These are phyloP conservation scores for Paramyrothecium sp. DNA, from an alignment of 2,329 filamentous ascomycete genomes.

Conservation along the genomic window DNA sequence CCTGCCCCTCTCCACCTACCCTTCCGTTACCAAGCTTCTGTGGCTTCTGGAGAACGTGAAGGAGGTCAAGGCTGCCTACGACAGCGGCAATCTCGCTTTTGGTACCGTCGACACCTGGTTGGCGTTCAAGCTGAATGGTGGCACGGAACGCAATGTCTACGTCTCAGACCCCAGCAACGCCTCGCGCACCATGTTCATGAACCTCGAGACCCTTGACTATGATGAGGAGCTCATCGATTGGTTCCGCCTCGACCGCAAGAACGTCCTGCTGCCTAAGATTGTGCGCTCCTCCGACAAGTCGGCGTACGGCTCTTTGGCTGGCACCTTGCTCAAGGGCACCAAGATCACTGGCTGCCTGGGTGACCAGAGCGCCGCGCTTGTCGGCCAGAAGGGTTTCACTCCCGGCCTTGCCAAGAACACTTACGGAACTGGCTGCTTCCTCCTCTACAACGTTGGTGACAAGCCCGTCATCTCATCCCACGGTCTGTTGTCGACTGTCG, in stretches of 20 bases:
- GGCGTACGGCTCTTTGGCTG: constrained; percentile 64
- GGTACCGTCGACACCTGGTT: constrained; percentile 83
- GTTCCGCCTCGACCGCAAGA: constrained; percentile 69
- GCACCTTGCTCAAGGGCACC: constrained; percentile 62
- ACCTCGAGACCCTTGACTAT: constrained; percentile 73
- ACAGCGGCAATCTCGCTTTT: constrained; percentile 69
- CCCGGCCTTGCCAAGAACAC: constrained; percentile 81
- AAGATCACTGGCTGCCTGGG: constrained; percentile 76
- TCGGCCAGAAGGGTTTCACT: constrained; percentile 75
- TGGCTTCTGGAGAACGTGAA: constrained; percentile 73
- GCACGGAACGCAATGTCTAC: constrained; percentile 60
- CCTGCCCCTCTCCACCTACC: constrained; percentile 78
- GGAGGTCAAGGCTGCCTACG: constrained; percentile 67
- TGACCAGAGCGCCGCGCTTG: constrained; percentile 78
- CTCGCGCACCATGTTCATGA: constrained; percentile 87
- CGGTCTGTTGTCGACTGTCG: constrained; percentile 74
- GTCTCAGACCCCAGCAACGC: constrained; percentile 82
- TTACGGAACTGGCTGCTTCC: constrained; percentile 82
- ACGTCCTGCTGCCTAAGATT: constrained; percentile 73
- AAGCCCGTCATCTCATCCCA: constrained; percentile 78
- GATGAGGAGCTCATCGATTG: constrained; percentile 71
- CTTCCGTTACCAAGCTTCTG: constrained; percentile 73
- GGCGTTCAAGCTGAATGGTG: constrained; percentile 76
- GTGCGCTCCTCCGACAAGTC: constrained; percentile 69
- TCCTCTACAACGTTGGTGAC: constrained; percentile 78